Evolutionary conservation across 2,329 filamentous ascomycete genomes (phyloP).

Genomic region (Monosporascus ibericus): DNA sequence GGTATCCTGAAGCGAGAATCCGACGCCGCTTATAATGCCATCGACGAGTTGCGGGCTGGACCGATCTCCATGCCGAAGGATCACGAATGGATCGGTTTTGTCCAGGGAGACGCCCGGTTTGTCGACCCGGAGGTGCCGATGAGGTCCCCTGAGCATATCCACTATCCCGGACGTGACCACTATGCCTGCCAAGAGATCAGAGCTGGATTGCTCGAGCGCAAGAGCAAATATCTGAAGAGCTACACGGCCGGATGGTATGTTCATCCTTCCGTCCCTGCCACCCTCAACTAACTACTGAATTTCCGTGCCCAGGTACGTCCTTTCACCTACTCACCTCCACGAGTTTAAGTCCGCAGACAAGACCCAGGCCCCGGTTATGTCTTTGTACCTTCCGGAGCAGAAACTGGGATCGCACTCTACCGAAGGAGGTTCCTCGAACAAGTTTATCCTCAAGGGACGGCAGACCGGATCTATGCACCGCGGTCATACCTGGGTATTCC

Average conservation of each 20-base stretch:
- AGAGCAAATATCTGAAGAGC: slow-evolving; percentile 98
- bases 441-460: slow-evolving; percentile 95
- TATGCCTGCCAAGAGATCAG: slow-evolving; percentile 77
- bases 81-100: slow-evolving; percentile 80
- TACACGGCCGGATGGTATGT: slow-evolving; percentile 86
- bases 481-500: slow-evolving; percentile 66
- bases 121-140: slow-evolving; percentile 79
- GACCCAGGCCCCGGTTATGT: slow-evolving; percentile 89
- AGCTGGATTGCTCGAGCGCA: slow-evolving; percentile 87
- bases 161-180: slow-evolving; percentile 87
- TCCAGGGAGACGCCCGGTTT: slow-evolving; percentile 75
- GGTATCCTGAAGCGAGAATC: slow-evolving; percentile 88
- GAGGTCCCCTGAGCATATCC: slow-evolving; percentile 72
- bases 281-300: slow-evolving; percentile 13
- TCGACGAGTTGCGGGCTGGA: slow-evolving; percentile 76
- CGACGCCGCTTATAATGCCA: slow-evolving; percentile 69
- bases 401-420: slow-evolving; percentile 89
- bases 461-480: slow-evolving; percentile 92
- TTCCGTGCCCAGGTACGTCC: slow-evolving; percentile 66
- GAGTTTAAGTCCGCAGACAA: slow-evolving; percentile 99
- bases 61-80: slow-evolving; percentile 93
- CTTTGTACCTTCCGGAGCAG: slow-evolving; percentile 87
- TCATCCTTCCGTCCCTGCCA: background rate
- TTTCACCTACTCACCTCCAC: slow-evolving; percentile 94
- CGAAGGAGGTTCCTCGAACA: slow-evolving; percentile 79